Conservation (phyloP, 2,329 filamentous ascomycete genomes). For the Epichloe glyceriae region DNA sequence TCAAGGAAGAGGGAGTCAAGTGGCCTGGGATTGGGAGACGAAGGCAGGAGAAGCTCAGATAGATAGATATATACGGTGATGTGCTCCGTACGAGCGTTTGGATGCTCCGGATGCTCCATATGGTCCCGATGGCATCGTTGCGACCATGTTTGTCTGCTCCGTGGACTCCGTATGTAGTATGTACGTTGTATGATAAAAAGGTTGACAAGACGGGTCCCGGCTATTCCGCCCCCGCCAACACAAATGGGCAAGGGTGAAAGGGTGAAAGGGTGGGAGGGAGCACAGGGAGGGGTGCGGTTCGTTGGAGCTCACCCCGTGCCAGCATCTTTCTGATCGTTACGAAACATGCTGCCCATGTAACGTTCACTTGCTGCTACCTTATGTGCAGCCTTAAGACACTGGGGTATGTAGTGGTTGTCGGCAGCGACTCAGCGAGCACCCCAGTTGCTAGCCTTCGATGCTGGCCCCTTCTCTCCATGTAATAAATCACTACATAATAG, state of each 20-base stretch:
- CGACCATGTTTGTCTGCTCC: not conserved
- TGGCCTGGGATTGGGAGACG: not conserved
- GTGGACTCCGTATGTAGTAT: not conserved
- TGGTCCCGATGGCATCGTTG: not conserved
- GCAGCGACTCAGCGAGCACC: too few species aligned
- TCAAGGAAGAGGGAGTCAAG: too few species aligned
- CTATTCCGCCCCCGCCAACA: not conserved
- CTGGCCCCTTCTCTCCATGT: too few species aligned
- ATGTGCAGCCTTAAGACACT: too few species aligned
- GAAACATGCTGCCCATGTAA: conserved; percentile 4
- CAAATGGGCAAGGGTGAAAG: too few species aligned
- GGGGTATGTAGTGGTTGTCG: too few species aligned
- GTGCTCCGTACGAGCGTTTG: not conserved
- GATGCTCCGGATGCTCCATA: not conserved
- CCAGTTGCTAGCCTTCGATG: too few species aligned
- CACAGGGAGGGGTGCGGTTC: not conserved
- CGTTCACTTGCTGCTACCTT: conserved; percentile 6
- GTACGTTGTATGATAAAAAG: too few species aligned
- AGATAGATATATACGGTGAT: not conserved
- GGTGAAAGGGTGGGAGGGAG: not conserved
- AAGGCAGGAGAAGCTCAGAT: not conserved
- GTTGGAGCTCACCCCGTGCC: too few species aligned
- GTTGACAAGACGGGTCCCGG: not conserved
- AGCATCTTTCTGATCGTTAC: too few species aligned
- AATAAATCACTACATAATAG: too few species aligned